Base-by-base conservation (phyloP, 441 rosid species). In the Rhodomyrtus psidioides region DNA sequence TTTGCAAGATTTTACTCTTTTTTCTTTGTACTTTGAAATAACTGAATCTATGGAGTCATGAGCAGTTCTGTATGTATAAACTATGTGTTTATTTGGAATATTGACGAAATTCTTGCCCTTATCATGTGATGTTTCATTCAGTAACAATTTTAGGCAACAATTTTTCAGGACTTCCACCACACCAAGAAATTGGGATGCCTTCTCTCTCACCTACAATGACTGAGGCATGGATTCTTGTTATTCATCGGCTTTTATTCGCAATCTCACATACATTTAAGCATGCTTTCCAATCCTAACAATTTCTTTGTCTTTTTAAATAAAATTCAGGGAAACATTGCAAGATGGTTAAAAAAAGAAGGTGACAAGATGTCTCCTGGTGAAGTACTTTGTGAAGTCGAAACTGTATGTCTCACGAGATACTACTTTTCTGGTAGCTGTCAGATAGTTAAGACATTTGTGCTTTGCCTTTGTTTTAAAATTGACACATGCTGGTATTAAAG, bases 371-470 rank as follows among this genome's bases (percentile, higher is more conserved):
- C 92, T 89, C 92, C 97, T 34, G 99, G 99, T 89, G 99, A 97
- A 93, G 99, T 97, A 46, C 95, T 97, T 81, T 97, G 99, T 83
- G 99, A 97, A 97, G 99, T 97, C 85, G 99, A 97, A 93, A 97
- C 99, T 53, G 99, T 97, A 93, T 85, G 97, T 82, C 30, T 70
- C 23, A 85, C 79, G 54, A 62, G 70, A 74, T 83, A 44, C 28
- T 30, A 58, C 16, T 62, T 84, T 59, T 42, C 65, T 83, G 70
- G 53, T 42, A 44, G 51, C 14, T 49, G 53, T 51, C 85, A 49
- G 21, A 44, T 44, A 58, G 54, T 30, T 24, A 49, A 21, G 30
- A 27, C 54, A 49, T 51, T 30, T 30, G 39, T 60, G 44, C 12
- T 49, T 83, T 46, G 54, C 39, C 16, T 83, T 49, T 60, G 34